Evolutionary conservation across 805 yeast species (phyloP).

Genomic region (Pichia nakasei): DNA sequence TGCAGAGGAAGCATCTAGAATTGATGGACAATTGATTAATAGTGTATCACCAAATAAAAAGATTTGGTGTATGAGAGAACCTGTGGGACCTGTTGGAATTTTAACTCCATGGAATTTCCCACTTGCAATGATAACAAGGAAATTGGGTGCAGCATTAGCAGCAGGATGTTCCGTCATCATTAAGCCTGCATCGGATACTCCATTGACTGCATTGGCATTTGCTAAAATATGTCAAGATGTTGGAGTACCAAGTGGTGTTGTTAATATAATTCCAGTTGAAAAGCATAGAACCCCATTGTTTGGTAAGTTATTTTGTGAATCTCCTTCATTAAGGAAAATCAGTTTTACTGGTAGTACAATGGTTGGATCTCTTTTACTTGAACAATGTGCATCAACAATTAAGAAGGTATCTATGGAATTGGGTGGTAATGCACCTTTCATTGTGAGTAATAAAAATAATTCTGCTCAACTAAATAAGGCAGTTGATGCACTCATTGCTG

Average conservation of each 20-base stretch:
- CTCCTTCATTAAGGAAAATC: constrained; percentile 48
- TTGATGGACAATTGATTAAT: constrained; percentile 53
- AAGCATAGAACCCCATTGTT: constrained; percentile 31
- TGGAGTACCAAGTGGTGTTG: constrained; percentile 62
- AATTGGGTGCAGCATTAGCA: constrained; percentile 71
- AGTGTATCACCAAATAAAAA: constrained; percentile 39
- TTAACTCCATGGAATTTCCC: constrained; percentile 86
- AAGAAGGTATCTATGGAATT: constrained; percentile 67
- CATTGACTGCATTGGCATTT: constrained; percentile 61
- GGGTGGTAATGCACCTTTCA: constrained; percentile 77
- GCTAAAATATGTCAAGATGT: constrained; percentile 54
- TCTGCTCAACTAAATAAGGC: constrained; percentile 41
- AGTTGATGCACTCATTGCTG: constrained; percentile 47
- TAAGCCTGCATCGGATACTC: constrained; percentile 74
- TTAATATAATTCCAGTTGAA: constrained; percentile 51
- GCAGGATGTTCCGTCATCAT: constrained; percentile 74
- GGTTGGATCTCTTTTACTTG: constrained; percentile 59
- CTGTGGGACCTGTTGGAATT: constrained; percentile 73
- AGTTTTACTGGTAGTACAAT: constrained; percentile 74
- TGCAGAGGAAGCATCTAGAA: constrained; percentile 70
- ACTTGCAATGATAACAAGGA: constrained; percentile 66
- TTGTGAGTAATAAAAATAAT: constrained; percentile 61
- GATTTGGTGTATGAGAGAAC: constrained; percentile 54
- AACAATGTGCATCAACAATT: constrained; percentile 48
- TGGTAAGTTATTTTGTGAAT: constrained; percentile 50